A percentile compares a stretch with the other conserved stretches of the same genome.
These are phyloP conservation scores for Penicillium nucicola DNA, from an alignment of 495 filamentous ascomycete genomes.

Conservation along the genomic window DNA sequence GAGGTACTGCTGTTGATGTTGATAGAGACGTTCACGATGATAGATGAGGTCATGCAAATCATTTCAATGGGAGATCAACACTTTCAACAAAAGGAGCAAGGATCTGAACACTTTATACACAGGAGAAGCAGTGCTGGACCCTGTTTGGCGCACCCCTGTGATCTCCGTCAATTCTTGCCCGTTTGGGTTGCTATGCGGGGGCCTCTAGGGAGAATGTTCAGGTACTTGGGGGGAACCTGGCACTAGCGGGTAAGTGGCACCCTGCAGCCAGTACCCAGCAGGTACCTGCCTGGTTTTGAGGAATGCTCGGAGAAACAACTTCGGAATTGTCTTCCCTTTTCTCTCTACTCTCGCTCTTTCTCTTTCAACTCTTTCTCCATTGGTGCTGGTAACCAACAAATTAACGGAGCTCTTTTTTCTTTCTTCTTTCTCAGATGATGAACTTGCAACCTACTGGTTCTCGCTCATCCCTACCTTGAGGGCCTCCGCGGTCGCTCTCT, in stretches of 20 bases:
- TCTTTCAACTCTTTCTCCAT: neutral
- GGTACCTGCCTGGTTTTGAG: conserved; percentile 3
- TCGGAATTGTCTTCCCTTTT: neutral
- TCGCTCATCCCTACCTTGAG: conserved; percentile 19
- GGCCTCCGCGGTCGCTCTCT: conserved; percentile 21
- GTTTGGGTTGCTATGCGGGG: conserved; percentile 15
- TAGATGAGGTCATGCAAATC: conserved; percentile 5
- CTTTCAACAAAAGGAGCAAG: conserved; percentile 2
- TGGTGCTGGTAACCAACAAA: neutral
- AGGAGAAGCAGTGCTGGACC: conserved; percentile 3
- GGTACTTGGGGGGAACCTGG: conserved; percentile 6
- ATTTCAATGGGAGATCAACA: conserved; percentile 1
- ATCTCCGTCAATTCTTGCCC: conserved; percentile 16
- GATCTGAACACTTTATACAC: neutral
- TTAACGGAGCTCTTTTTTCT: neutral
- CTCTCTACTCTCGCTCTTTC: neutral
- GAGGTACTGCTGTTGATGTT: no score
- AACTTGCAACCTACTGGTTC: neutral
- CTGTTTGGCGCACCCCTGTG: conserved; percentile 18
- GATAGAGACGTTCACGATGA: no score
- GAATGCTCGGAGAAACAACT: conserved; percentile 8
- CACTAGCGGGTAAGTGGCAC: neutral
- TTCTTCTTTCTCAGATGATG: neutral
- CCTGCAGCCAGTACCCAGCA: conserved; percentile 5
- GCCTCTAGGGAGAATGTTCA: conserved; percentile 12